Conservation (phyloP, 2,329 filamentous ascomycete genomes). For the Botrytis deweyae region DNA sequence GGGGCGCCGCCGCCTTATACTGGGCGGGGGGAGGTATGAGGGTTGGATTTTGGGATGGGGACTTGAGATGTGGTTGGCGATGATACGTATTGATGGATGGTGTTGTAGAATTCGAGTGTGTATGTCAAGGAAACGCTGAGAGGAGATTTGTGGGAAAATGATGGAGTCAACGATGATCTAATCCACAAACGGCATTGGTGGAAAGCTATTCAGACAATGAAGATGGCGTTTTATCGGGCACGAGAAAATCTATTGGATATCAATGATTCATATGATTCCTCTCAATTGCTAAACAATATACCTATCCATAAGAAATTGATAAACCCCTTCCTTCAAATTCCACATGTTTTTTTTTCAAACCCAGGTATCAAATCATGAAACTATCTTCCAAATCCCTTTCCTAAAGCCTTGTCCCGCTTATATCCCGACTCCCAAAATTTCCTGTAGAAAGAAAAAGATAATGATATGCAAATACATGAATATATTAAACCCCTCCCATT, state of each 20-base stretch:
- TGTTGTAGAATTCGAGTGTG: accelerated
- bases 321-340: neutral
- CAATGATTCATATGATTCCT: neutral
- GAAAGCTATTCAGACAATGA: neutral
- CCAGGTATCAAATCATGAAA: neutral
- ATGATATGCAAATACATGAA: neutral
- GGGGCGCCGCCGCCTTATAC: neutral
- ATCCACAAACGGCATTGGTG: neutral
- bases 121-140: neutral
- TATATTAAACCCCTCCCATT: neutral
- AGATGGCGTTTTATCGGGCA: neutral
- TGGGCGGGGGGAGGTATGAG: neutral
- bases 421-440: neutral
- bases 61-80: neutral
- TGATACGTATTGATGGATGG: neutral
- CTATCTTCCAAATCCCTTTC: neutral
- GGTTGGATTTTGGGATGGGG: neutral
- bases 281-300: neutral
- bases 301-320: neutral
- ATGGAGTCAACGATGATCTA: neutral
- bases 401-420: neutral
- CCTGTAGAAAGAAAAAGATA: neutral
- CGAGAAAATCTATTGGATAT: neutral
- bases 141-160: neutral
- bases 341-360: neutral